A percentile compares a stretch with the other conserved stretches of the same genome.
Conservation (phyloP, 1,284 basidiomycete species). For the Pseudozyma sp. region DNA sequence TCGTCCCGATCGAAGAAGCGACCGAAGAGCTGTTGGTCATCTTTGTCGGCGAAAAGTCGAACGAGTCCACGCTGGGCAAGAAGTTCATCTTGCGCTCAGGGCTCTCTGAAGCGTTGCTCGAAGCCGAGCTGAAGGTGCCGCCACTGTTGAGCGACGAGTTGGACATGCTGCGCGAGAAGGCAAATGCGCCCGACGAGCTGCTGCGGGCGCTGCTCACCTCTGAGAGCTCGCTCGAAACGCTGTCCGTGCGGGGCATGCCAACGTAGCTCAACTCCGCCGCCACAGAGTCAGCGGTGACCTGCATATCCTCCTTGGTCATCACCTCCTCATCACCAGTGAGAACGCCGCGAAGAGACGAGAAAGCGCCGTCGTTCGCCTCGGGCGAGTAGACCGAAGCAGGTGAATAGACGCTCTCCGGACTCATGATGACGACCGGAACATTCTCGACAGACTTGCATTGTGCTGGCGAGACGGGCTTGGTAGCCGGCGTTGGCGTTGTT, state of each 20-base stretch:
- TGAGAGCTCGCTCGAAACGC: slow-evolving; percentile 43
- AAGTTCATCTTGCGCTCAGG: slow-evolving; percentile 35
- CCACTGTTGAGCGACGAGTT: slow-evolving; percentile 47
- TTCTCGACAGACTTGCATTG: slow-evolving; percentile 2
- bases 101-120: slow-evolving; percentile 45
- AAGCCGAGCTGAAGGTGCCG: slow-evolving; percentile 47
- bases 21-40: slow-evolving; percentile 37
- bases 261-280: slow-evolving; percentile 29
- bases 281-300: slow-evolving; percentile 28
- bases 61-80: slow-evolving; percentile 28
- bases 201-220: slow-evolving; percentile 39
- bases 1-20: slow-evolving; percentile 45
- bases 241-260: slow-evolving; percentile 36
- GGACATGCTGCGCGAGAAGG: slow-evolving; percentile 51
- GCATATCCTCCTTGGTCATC: slow-evolving; percentile 28
- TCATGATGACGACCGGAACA: slow-evolving; percentile 10
- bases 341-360: slow-evolving; percentile 31
- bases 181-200: slow-evolving; percentile 50
- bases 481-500: slow-evolving; percentile 12
- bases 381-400: slow-evolving; percentile 43
- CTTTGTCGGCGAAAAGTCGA: slow-evolving; percentile 36
- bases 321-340: slow-evolving; percentile 15
- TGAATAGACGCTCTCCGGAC: slow-evolving; percentile 51
- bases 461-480: slow-evolving; percentile 4
- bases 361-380: slow-evolving; percentile 11